A percentile compares a stretch with the other conserved stretches of the same genome.
Conservation (phyloP, 768 basidiomycete species). For the Suillus subaureus region DNA sequence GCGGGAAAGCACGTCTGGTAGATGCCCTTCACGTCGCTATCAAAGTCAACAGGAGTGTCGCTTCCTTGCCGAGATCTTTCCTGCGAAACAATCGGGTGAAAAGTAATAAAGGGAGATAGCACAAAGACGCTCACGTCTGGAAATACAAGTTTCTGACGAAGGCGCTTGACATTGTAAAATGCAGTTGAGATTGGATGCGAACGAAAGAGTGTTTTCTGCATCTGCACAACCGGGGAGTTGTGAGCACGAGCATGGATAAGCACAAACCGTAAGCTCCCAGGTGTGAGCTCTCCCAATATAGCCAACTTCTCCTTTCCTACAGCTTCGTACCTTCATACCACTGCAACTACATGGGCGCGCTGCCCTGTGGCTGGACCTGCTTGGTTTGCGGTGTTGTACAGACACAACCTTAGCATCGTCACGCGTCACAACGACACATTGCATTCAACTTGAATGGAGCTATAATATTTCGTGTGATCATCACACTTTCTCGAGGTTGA, state of each 20-base stretch:
- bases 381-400: not conserved
- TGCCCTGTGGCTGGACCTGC: not conserved
- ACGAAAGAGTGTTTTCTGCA: not conserved
- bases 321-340: not conserved
- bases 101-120: not conserved
- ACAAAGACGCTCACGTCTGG: not conserved
- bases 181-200: not conserved
- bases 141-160: conserved; percentile 3
- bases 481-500: no score
- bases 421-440: no score
- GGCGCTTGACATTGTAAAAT: not conserved
- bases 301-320: no score
- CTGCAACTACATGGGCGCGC: not conserved
- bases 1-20: not conserved
- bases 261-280: no score
- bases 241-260: no score
- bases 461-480: no score
- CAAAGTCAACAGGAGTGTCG: not conserved
- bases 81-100: not conserved
- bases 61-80: not conserved
- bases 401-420: not conserved
- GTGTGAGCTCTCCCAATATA: no score
- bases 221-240: no score
- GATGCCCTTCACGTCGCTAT: not conserved
- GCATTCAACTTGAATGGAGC: no score